Evolutionary conservation across 805 yeast species (phyloP).

Genomic region (Yarrowia sp.): DNA sequence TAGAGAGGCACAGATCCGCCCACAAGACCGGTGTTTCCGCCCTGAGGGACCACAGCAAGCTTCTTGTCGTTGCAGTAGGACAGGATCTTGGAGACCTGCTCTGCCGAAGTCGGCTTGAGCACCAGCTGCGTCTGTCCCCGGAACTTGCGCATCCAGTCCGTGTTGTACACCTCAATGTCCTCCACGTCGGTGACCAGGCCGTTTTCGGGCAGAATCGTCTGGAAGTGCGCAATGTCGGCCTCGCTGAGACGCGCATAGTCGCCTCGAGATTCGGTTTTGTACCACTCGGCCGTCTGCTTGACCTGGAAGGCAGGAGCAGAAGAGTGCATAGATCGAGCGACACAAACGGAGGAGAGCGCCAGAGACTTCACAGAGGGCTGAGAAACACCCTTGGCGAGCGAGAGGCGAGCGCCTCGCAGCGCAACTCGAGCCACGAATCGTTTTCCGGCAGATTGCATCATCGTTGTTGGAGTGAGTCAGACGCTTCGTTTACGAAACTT

Average conservation of each 20-base stretch:
- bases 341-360: neutral
- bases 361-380: neutral
- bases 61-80: constrained; percentile 74
- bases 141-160: constrained; percentile 93
- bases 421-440: neutral
- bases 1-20: constrained; percentile 93
- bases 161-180: constrained; percentile 57
- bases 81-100: constrained; percentile 72
- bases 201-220: constrained; percentile 53
- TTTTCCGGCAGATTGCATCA: constrained; percentile 18
- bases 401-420: neutral
- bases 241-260: constrained; percentile 52
- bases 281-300: constrained; percentile 67
- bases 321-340: neutral
- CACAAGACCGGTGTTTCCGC: constrained; percentile 94
- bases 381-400: neutral
- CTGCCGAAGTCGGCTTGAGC: constrained; percentile 75
- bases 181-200: constrained; percentile 38
- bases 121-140: constrained; percentile 81
- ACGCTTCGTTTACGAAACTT: no score
- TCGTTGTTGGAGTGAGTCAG: neutral
- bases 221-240: constrained; percentile 61
- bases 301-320: constrained; percentile 33
- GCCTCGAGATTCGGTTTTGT: constrained; percentile 51
- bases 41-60: constrained; percentile 91